Evolutionary conservation across 1,139 yeast species (phyloP).

Genomic region (Magnusiomyces magnusii): DNA sequence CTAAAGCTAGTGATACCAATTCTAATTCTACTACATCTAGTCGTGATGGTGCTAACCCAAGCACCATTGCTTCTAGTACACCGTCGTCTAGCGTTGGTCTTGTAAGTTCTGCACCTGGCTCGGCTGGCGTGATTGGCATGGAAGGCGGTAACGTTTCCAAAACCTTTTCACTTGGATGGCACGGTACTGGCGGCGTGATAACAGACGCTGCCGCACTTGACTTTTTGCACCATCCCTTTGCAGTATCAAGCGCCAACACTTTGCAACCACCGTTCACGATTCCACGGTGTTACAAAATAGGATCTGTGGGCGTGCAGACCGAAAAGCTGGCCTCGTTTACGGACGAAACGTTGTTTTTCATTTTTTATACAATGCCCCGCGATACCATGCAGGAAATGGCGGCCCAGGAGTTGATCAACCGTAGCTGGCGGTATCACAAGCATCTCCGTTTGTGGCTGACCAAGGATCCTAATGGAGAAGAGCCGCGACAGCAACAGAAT

Average conservation of each 20-base stretch:
- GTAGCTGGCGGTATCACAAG: slow-evolving; percentile 98
- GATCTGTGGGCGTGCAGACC: slow-evolving; percentile 51
- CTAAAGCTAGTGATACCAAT: background rate
- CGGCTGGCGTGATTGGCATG: background rate
- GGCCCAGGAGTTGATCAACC: slow-evolving; percentile 73
- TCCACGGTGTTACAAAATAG: slow-evolving; percentile 52
- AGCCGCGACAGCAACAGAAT: slow-evolving; percentile 67
- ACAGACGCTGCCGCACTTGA: background rate
- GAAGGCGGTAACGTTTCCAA: background rate
- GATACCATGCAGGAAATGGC: slow-evolving; percentile 92
- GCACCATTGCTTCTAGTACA: background rate
- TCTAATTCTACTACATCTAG: background rate
- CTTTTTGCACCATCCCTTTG: background rate
- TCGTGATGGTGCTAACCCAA: background rate
- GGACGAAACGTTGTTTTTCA: slow-evolving; percentile 89
- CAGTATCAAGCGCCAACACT: background rate
- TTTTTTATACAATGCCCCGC: slow-evolving; percentile 89
- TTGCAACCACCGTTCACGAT: slow-evolving; percentile 63
- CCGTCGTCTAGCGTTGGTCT: background rate
- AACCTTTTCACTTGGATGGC: slow-evolving; percentile 1
- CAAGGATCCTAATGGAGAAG: slow-evolving; percentile 86
- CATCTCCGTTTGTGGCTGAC: slow-evolving; percentile 96
- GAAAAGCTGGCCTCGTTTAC: slow-evolving; percentile 67
- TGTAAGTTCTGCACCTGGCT: background rate
- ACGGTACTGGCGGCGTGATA: background rate